phyloP scores from a whole-genome alignment of 1,284 basidiomycete species.

The Leccinum fallax region DNA sequence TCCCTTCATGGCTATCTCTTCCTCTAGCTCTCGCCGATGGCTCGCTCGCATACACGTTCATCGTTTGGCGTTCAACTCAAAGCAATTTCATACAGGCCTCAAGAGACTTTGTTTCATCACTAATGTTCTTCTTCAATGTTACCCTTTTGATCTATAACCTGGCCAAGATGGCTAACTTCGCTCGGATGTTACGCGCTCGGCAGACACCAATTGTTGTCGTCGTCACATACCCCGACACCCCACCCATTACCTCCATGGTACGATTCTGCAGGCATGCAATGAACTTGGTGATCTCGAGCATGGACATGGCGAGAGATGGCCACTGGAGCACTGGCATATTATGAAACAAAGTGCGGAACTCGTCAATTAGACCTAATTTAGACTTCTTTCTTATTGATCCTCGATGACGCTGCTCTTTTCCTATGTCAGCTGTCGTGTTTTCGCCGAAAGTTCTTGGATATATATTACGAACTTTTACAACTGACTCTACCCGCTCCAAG shows the following conservation, averaged over 20 bases:
- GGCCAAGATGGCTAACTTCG: too few relatives aligned
- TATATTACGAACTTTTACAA: slow-evolving; percentile 16
- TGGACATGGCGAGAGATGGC: slow-evolving; percentile 77
- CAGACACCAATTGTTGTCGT: slow-evolving; percentile 38
- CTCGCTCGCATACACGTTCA: too few relatives aligned
- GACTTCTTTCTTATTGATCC: neutral
- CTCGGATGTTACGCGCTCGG: too few relatives aligned
- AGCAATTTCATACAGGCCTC: too few relatives aligned
- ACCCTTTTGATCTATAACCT: too few relatives aligned
- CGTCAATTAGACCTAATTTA: slow-evolving; percentile 44
- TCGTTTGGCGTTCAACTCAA: too few relatives aligned
- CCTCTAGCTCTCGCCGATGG: too few relatives aligned
- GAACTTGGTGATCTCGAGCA: slow-evolving; percentile 93
- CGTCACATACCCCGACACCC: slow-evolving; percentile 94
- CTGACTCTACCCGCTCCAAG: slow-evolving; percentile 2
- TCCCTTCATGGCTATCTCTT: too few relatives aligned
- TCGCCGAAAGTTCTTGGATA: slow-evolving; percentile 25
- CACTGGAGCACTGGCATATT: slow-evolving; percentile 67
- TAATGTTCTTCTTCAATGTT: too few relatives aligned
- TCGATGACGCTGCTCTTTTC: slow-evolving; percentile 2
- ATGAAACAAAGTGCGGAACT: slow-evolving; percentile 77
- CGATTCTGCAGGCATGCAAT: slow-evolving; percentile 85
- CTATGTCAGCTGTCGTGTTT: slow-evolving; percentile 6
- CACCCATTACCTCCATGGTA: slow-evolving; percentile 90
- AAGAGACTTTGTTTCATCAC: too few relatives aligned